phyloP scores from a whole-genome alignment of 1,284 basidiomycete species.

The Tremellales sp. region DNA sequence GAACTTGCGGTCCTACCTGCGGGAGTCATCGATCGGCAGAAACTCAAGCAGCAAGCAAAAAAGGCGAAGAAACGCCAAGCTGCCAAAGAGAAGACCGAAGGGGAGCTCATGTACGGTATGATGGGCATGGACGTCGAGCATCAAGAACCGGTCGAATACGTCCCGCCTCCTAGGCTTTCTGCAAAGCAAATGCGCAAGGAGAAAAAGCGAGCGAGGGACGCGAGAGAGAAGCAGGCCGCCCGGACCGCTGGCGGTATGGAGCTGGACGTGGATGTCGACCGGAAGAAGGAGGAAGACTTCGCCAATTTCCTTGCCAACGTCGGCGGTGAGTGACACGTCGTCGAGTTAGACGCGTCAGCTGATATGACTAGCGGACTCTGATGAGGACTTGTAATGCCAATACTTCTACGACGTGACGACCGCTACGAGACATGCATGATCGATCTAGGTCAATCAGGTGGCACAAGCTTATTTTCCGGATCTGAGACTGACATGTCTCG shows the following conservation, averaged over 20 bases:
- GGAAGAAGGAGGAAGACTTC: constrained; percentile 45
- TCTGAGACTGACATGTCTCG: too few species aligned
- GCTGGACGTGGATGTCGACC: constrained; percentile 25
- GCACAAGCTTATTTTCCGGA: too few species aligned
- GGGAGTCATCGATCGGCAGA: constrained; percentile 32
- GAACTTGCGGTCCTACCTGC: constrained; percentile 39
- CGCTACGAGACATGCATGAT: too few species aligned
- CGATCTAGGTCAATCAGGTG: too few species aligned
- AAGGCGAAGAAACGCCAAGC: constrained; percentile 43
- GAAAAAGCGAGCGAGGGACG: constrained; percentile 13
- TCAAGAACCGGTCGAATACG: constrained; percentile 8
- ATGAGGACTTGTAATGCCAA: constrained; percentile 24
- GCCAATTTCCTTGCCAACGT: constrained; percentile 44
- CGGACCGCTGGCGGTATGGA: constrained; percentile 1
- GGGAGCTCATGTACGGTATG: constrained; percentile 39
- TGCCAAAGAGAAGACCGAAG: constrained; percentile 37
- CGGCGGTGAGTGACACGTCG: constrained; percentile 29
- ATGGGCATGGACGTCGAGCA: constrained; percentile 41
- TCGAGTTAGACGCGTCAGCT: constrained; percentile 3
- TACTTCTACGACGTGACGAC: background rate
- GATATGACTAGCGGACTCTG: constrained; percentile 16
- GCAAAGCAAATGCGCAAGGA: constrained; percentile 26
- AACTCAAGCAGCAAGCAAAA: constrained; percentile 41
- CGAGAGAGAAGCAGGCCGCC: background rate
- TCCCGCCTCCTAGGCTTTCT: constrained; percentile 1